Evolutionary conservation across 257 asterid genomes (phyloP), one percentile per base, ranked within the genome.

Genomic region (Solanum megistacrolobum): DNA sequence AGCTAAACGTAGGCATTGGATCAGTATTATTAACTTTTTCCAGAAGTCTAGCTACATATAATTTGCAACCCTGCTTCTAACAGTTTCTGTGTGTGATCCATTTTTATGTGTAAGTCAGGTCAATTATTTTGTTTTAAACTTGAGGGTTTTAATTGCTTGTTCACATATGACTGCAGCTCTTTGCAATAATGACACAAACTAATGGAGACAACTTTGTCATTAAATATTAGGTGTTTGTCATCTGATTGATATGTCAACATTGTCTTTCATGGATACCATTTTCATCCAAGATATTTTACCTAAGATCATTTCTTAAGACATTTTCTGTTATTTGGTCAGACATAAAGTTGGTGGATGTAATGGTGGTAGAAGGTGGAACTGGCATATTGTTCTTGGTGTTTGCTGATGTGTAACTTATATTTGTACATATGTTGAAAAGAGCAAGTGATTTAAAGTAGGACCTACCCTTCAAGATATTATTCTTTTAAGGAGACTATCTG

Each of bases 1-100:
- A 91, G 98, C 98, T 86, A 96, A 94, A 89, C 99, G 93, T 55
- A 92, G 99, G 90, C 99, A 96, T 87, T 94, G 97, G 98, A 98
- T 95, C 73, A 89, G 96, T 91, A 66, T 88, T 89, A n/a, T 43
- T 88, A 73, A 87, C 74, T 87, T 34, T 52, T 46, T 86, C 55
- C 43, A 69, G 32, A 82, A 48, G 41, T 48, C 31, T 29, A 16
- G 12, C 85, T 82, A 29, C 7, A 7, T 48, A 46, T 48, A 29
- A 29, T 29, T 36, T 81, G 39, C 20, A 29, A 29, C 69, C 66
- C 41, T 82, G 43, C 69, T 82, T 82, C 85, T 48, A 82, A 82
- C 29, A 46, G 6, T 82, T 29, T 46, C 18, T 9, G 41, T 29
- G 4, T 29, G 11, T 48, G 68, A 14, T 43, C 68, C 38, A 27